phyloP scores from a whole-genome alignment of 1,284 basidiomycete species.

The Papiliotrema terrestris region DNA sequence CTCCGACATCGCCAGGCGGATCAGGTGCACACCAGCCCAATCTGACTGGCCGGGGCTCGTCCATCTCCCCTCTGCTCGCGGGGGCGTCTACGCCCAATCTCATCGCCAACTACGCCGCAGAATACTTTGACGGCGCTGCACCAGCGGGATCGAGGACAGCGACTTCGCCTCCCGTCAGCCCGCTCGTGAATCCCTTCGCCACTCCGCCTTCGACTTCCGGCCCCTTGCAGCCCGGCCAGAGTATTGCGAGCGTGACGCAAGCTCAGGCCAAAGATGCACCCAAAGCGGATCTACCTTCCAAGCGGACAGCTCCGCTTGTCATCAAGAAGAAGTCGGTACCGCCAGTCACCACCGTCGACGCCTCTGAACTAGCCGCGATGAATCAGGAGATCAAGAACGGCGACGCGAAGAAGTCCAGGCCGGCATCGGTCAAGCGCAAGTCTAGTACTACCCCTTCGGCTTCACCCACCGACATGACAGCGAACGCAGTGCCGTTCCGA shows the following conservation, averaged over 20 bases:
- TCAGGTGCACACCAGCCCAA: background rate
- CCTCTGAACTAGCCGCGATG: background rate
- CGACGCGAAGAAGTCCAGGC: background rate
- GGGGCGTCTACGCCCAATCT: constrained; percentile 19
- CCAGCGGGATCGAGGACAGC: constrained; percentile 8
- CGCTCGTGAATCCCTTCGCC: constrained; percentile 11
- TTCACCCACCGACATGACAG: background rate
- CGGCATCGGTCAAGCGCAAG: background rate
- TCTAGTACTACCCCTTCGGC: background rate
- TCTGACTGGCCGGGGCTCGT: constrained; percentile 43
- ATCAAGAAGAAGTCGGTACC: constrained; percentile 8
- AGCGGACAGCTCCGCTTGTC: constrained; percentile 1
- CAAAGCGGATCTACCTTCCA: background rate
- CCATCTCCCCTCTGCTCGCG: constrained; percentile 49
- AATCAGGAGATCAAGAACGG: background rate
- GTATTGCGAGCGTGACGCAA: background rate
- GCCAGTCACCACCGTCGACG: background rate
- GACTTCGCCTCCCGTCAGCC: constrained; percentile 14
- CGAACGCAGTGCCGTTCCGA: constrained; percentile 19
- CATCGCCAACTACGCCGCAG: constrained; percentile 20
- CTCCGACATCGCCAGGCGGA: background rate
- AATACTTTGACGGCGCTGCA: constrained; percentile 15
- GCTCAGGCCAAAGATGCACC: background rate
- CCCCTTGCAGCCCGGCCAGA: background rate
- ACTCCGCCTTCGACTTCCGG: background rate